These are phyloP conservation scores for Pyricularia grisea DNA, from an alignment of 2,329 filamentous ascomycete species.

Conservation along the genomic window DNA sequence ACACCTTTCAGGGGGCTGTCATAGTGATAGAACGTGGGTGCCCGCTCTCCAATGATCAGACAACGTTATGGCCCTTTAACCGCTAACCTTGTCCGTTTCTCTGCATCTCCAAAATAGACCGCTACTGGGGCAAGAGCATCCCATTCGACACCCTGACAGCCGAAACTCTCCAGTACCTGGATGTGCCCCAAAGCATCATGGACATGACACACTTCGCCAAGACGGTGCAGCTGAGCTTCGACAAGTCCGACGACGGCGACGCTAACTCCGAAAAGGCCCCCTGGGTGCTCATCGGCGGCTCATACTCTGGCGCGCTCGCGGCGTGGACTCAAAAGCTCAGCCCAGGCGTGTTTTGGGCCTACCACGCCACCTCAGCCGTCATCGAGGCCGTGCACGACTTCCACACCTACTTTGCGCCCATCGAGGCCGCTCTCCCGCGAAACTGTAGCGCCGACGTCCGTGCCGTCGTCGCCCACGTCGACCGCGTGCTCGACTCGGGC, in stretches of 20 bases:
- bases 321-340: slow-evolving; percentile 43
- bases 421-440: slow-evolving; percentile 47
- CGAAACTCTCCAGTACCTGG: slow-evolving; percentile 27
- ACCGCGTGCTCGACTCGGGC: slow-evolving; percentile 33
- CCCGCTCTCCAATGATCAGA: neutral
- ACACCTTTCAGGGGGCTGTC: slow-evolving; percentile 26
- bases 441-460: slow-evolving; percentile 47
- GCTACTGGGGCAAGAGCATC: slow-evolving; percentile 30
- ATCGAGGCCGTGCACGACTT: slow-evolving; percentile 47
- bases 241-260: slow-evolving; percentile 20
- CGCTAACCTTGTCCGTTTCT: neutral
- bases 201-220: slow-evolving; percentile 30
- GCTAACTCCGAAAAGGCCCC: slow-evolving; percentile 39
- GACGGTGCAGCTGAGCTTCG: slow-evolving; percentile 39
- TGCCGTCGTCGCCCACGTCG: slow-evolving; percentile 43
- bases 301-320: slow-evolving; percentile 45
- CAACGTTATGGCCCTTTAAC: neutral
- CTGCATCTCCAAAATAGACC: slow-evolving; percentile 13
- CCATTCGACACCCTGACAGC: slow-evolving; percentile 24
- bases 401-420: slow-evolving; percentile 48
- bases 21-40: slow-evolving; percentile 25
- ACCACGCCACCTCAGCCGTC: slow-evolving; percentile 45
- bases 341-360: slow-evolving; percentile 51
- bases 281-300: slow-evolving; percentile 47
- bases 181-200: slow-evolving; percentile 28